Base-by-base conservation (phyloP, 176 grass and related monocot genomes). In the Musa troglodytarum region DNA sequence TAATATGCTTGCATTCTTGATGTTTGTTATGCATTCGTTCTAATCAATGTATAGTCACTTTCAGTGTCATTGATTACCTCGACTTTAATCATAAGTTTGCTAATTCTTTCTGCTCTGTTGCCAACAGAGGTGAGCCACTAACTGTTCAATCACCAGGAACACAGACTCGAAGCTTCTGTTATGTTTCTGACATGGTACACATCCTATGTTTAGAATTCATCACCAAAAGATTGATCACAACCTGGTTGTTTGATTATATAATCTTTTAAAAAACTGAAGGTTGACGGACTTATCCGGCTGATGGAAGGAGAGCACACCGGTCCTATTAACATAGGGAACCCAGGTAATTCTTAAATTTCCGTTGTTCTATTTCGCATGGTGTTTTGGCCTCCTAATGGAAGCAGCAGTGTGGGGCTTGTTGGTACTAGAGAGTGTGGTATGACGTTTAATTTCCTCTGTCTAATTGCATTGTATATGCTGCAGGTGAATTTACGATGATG, bases 141-240 rank as follows among this genome's bases (percentile, higher is more conserved):
- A 99, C 96, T 65, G 96, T 99, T 69, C 96, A 99, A 85, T 89
- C 84, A 84, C 96, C 96, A 52, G 96, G 96, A 78, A 99, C 96
- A 79, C 96, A 99, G 76, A 99, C 96, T 71, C 83, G 96, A 66
- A 99, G 96, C 70, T 99, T 99, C 88, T 99, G 96, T 87, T 99
- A 88, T 80, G 96, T 99, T 11, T 80, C 96, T 17, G 96, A 99
- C 54, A 92, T 99, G 96, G 96, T 95, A 86, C 22, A 80, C 86
- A 13, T 76, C 49, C 11, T 64, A 4, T 57, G 50, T 64, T 17
- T 82, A 5, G 71, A 26, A 77, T 62, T 43, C 29, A 49, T 72
- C 12, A 21, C 49, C 22, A 4, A 49, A n/a, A 12, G 7, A 22
- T 76, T 2, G 25, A 43, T 43, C 34, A 43, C 34, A 43, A 43